Evolutionary conservation across 78 protist genomes (phyloP), one percentile per base, ranked within the genome.

Genomic region (Dictyostelium citrinum): DNA sequence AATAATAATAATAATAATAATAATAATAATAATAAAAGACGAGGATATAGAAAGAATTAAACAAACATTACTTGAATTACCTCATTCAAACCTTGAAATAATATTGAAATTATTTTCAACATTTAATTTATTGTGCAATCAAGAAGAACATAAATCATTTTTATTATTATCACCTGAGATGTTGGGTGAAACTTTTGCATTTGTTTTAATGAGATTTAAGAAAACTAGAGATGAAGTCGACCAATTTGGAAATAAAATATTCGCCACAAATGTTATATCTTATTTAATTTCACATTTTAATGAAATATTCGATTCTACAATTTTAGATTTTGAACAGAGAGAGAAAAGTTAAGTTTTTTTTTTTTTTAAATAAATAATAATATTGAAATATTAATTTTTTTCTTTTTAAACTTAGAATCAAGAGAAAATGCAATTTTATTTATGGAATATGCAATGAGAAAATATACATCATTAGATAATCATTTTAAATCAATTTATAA

Each of bases 201-300:
- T 29, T 70, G 77, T 70, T 29, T 70, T 70, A 70, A 70, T 70
- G 77, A 70, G 77, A 70, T 70, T 70, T 17, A 70, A 70, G 22
- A 70, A 70, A 16, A 10, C n/a, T 5, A 70, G 6, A 70, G 77
- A 70, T 33, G 77, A 70, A 17, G 39, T 70, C 20, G 45, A 70
- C 17, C 43, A 31, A 31, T 70, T 70, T 70, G 77, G 77, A 6
- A 70, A 70, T 70, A 70, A 33, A 16, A 70, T 70, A 70, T 70
- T 70, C 20, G 77, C 77, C 3, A 70, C 77, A 14, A 70, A 70
- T 70, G 77, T 70, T 29, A 70, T 70, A 17, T 70, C 77, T 31
- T 70, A 35, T 70, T 70, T 70, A 70, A 70, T 70, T 31, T 33
- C 43, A 31, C 5, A 70, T 16, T 70, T 29, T 31, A 70, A 70